phyloP scores from a whole-genome alignment of 2,329 filamentous ascomycete genomes.

The Claviceps africana region DNA sequence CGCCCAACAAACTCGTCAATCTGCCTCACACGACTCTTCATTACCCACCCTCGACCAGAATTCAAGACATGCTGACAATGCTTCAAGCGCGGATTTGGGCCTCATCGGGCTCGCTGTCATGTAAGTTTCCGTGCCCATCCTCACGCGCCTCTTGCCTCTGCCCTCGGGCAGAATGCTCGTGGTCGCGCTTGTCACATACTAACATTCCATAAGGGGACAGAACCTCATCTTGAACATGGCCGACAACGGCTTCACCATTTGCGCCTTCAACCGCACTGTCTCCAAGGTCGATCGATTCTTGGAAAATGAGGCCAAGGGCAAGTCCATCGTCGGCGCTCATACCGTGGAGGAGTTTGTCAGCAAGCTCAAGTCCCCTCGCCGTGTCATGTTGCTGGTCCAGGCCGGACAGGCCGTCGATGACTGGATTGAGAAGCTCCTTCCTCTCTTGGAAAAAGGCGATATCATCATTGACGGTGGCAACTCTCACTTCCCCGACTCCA shows the following conservation, averaged over 20 bases:
- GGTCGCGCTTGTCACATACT: slow-evolving; percentile 1
- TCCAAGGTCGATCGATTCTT: slow-evolving; percentile 95
- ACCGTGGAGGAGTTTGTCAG: slow-evolving; percentile 84
- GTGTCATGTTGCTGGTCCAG: slow-evolving; percentile 98
- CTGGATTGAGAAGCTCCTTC: slow-evolving; percentile 93
- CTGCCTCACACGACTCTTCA: slow-evolving; percentile 15
- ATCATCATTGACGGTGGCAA: slow-evolving; percentile 99
- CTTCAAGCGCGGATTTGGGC: slow-evolving; percentile 69
- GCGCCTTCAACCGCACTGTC: slow-evolving; percentile 97
- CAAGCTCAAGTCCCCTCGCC: slow-evolving; percentile 94
- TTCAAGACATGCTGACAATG: slow-evolving; percentile 40
- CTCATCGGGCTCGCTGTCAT: slow-evolving; percentile 89
- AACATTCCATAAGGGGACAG: slow-evolving; percentile 41
- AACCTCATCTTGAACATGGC: slow-evolving; percentile 85
- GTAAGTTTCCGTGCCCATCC: slow-evolving; percentile 30
- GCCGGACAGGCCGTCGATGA: slow-evolving; percentile 95
- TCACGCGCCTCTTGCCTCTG: not conserved
- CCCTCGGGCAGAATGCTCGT: not conserved
- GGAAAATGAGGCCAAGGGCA: slow-evolving; percentile 84
- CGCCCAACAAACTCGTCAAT: slow-evolving; percentile 34
- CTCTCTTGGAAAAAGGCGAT: slow-evolving; percentile 69
- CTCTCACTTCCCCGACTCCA: slow-evolving; percentile 98
- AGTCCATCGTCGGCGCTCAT: slow-evolving; percentile 88
- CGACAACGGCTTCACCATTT: slow-evolving; percentile 88
- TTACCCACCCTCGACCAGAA: slow-evolving; percentile 12